A percentile compares a stretch with the other conserved stretches of the same genome.
These are phyloP conservation scores for Bruguiera sexangula DNA, from an alignment of 345 rosid species.

Conservation along the genomic window DNA sequence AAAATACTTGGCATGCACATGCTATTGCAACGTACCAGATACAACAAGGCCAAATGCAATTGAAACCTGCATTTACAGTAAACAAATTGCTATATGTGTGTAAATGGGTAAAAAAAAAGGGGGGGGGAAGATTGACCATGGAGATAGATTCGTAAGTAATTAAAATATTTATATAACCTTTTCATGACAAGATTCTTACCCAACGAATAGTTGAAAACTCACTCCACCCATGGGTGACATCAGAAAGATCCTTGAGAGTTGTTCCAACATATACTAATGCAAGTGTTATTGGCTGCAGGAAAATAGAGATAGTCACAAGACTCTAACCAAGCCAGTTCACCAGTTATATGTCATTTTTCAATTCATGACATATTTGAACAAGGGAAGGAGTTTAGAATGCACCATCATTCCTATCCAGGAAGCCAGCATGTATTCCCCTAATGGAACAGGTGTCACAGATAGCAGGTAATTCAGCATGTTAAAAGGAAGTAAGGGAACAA, in stretches of 20 bases:
- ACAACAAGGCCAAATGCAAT: constrained; percentile 59
- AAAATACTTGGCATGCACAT: not conserved
- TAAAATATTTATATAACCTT: not conserved
- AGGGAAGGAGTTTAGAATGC: constrained; percentile 16
- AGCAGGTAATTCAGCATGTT: constrained; percentile 93
- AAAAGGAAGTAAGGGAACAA: constrained; percentile 94
- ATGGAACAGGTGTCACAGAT: constrained; percentile 80
- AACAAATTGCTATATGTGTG: constrained; percentile 1
- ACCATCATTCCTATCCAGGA: constrained; percentile 99
- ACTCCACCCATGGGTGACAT: constrained; percentile 96
- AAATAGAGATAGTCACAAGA: constrained; percentile 19
- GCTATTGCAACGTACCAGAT: constrained; percentile 63
- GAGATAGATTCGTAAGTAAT: not conserved
- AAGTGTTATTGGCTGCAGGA: constrained; percentile 85
- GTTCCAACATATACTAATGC: constrained; percentile 89
- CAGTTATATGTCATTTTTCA: not conserved
- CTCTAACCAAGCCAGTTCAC: not conserved
- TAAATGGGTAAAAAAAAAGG: not conserved
- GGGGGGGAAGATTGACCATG: not conserved
- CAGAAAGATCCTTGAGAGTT: constrained; percentile 95
- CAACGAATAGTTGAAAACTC: constrained; percentile 78
- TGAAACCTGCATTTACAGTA: constrained; percentile 49
- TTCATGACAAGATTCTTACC: constrained; percentile 41
- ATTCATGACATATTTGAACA: not conserved
- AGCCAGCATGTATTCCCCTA: constrained; percentile 82